Base-by-base conservation (phyloP, 2,329 filamentous ascomycete species). In the Knufia fluminis region DNA sequence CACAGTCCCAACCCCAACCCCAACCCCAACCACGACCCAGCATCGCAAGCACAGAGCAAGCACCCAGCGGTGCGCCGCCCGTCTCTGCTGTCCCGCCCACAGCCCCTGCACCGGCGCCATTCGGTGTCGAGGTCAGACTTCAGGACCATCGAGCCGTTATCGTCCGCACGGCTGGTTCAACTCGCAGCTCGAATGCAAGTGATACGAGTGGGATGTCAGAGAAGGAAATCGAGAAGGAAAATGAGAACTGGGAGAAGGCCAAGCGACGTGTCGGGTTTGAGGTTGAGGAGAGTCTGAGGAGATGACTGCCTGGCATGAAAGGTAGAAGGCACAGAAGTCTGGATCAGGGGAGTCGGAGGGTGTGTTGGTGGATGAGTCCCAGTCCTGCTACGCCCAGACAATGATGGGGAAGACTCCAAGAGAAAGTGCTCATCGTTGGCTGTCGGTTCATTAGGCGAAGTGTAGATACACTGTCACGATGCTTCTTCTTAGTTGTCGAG, bases 211-310 rank as follows among this genome's bases (percentile, higher is more conserved):
- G n/a, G n/a, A 52, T 36, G 38, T 49, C 59, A 14, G 61, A 63
- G 17, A 59, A 53, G 59, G 62, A 10, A 57, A 58, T 46, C 19
- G 54, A 51, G 10, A 48, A 53, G 61, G 48, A 42, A 9, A 65
- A 33, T 61, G 68, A 60, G 66, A 68, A 22, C 63, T 87, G 55
- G 81, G 83, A 86, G 64, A 83, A 79, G 60, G 81, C 80, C 9
- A 73, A 89, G 64, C 75, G 88, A 52, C 74, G 89, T 54, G 70
- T 95, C 44, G 83, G 81, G 1, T 96, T 96, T 67, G 90, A 96
- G 70, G 81, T 96, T 55, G 78, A 85, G 48, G 90, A 96, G 67
- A 94, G 66, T 52, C 60, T 72, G 56, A 66, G 68, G 20, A 63
- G 66, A 56, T 71, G 16, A 45, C 19, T 9, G 17, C 12, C 16